Evolutionary conservation across 495 filamentous ascomycete species (phyloP), one percentile per base, ranked within the genome.

Genomic region (Penicillium tannophilum): DNA sequence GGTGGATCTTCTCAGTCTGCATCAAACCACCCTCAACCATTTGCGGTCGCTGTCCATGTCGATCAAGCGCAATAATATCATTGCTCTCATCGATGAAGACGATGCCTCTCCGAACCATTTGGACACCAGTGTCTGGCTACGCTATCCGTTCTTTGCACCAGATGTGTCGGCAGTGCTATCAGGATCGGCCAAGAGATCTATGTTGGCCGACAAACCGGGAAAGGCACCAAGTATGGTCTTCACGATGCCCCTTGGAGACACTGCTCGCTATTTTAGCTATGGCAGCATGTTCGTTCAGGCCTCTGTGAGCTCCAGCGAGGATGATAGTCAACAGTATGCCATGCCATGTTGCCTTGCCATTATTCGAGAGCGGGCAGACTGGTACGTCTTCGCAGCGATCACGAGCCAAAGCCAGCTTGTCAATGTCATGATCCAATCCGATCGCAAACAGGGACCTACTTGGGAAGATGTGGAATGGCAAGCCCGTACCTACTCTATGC

Each of bases 391-490:
- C 54, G 85, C 88, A 44, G 76, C 87, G 4, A 82, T 95, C 41
- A 84, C 86, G 10, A 93, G 86, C 70, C 90, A 94, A 73, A 87
- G 87, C 63, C 85, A 87, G 11, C 79, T 86, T 20, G 82, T 94
- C 53, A 89, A 90, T 63, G 72, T 95, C n/a, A 72, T 82, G 52
- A 86, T 96, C 28, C 88, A 88, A 56, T 74, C 81, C 20, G 84
- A 88, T 61, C 87, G 82, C 59, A 82, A 82, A 62, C 71, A 74
- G n/a, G 88, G 88, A 1, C 84, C 87, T 3, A 86, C 84, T 1
- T 96, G 92, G 92, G 81, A 90, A 31, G 85, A 91, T 62, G 85
- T 94, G 23, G 77, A 83, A 47, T 96, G 91, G 91, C 87, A 86
- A 51, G 72, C 83, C 11, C 83, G 86, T 16, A 76, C 77, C 9